A percentile compares a stretch with the other conserved stretches of the same genome.
These are phyloP conservation scores for Penicillium dipodomyicola DNA, from an alignment of 495 filamentous ascomycete genomes.

Conservation along the genomic window DNA sequence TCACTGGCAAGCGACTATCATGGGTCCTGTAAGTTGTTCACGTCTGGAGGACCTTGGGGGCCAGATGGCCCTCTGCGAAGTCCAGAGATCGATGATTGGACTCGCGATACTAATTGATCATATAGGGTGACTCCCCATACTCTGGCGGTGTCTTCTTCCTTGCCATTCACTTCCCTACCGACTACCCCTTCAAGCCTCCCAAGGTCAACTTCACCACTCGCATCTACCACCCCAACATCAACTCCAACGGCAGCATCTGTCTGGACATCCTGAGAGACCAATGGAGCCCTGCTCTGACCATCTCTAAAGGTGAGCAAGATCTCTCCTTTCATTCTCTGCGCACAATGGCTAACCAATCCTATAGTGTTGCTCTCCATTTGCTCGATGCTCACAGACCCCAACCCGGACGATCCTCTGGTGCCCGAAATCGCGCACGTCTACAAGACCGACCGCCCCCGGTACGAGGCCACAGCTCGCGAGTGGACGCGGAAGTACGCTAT, in stretches of 20 bases:
- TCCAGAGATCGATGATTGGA: neutral
- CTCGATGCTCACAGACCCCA: slow-evolving; percentile 99
- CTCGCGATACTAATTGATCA: slow-evolving; percentile 19
- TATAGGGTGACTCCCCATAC: slow-evolving; percentile 89
- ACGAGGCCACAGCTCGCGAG: slow-evolving; percentile 94
- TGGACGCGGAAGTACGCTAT: slow-evolving; percentile 99
- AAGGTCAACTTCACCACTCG: slow-evolving; percentile 99
- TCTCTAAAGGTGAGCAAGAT: slow-evolving; percentile 81
- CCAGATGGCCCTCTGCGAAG: neutral
- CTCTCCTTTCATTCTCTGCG: neutral
- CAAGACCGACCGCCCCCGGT: slow-evolving; percentile 95
- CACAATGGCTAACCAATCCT: slow-evolving; percentile 19
- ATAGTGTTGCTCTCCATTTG: slow-evolving; percentile 98
- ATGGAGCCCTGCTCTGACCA: slow-evolving; percentile 98
- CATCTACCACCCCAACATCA: slow-evolving; percentile 99
- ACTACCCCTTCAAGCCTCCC: slow-evolving; percentile 99
- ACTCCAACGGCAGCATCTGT: slow-evolving; percentile 99
- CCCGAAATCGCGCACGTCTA: slow-evolving; percentile 99
- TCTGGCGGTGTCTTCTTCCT: slow-evolving; percentile 98
- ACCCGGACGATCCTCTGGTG: slow-evolving; percentile 96
- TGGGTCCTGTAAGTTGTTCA: slow-evolving; percentile 85
- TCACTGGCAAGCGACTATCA: slow-evolving; percentile 99
- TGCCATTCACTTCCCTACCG: slow-evolving; percentile 96
- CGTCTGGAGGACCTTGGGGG: slow-evolving; percentile 9
- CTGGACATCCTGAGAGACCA: slow-evolving; percentile 97